Conservation (phyloP, 2,329 filamentous ascomycete species). For the Sporothrix pseudoabietina region DNA sequence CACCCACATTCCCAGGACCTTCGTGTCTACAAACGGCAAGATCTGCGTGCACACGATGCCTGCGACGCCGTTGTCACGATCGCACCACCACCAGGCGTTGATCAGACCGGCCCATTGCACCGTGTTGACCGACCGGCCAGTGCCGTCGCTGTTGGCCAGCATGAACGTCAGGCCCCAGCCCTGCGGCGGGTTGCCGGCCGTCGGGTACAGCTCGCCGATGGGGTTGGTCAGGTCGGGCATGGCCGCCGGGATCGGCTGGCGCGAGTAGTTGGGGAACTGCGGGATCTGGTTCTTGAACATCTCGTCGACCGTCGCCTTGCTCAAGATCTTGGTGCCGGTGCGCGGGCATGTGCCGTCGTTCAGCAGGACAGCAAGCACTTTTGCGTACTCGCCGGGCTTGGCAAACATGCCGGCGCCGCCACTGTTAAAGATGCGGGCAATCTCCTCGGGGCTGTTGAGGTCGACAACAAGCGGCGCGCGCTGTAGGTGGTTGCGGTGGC, state of each 20-base stretch:
- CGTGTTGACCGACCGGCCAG: constrained; percentile 53
- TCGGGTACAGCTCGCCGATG: constrained; percentile 52
- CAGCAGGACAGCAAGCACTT: constrained; percentile 60
- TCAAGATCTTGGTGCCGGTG: constrained; percentile 56
- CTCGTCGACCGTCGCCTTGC: constrained; percentile 56
- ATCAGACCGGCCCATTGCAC: constrained; percentile 58
- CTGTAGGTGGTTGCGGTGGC: constrained; percentile 42
- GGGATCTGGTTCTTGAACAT: constrained; percentile 66
- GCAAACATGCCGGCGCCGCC: constrained; percentile 50
- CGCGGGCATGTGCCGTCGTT: constrained; percentile 62
- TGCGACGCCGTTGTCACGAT: constrained; percentile 58
- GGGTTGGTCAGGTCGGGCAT: constrained; percentile 52
- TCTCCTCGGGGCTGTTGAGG: constrained; percentile 19
- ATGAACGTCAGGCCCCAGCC: constrained; percentile 64
- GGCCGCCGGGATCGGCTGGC: constrained; percentile 46
- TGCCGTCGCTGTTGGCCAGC: constrained; percentile 49
- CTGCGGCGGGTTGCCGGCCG: constrained; percentile 51
- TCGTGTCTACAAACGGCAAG: constrained; percentile 47
- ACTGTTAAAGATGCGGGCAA: constrained; percentile 40
- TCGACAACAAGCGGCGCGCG: constrained; percentile 31
- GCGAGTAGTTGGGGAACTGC: constrained; percentile 52
- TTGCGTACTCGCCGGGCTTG: constrained; percentile 48
- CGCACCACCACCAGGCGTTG: constrained; percentile 62
- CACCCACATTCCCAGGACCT: constrained; percentile 45
- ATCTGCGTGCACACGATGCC: constrained; percentile 52